phyloP scores from a whole-genome alignment of 2,329 filamentous ascomycete genomes.

The Colletotrichum caudatum region DNA sequence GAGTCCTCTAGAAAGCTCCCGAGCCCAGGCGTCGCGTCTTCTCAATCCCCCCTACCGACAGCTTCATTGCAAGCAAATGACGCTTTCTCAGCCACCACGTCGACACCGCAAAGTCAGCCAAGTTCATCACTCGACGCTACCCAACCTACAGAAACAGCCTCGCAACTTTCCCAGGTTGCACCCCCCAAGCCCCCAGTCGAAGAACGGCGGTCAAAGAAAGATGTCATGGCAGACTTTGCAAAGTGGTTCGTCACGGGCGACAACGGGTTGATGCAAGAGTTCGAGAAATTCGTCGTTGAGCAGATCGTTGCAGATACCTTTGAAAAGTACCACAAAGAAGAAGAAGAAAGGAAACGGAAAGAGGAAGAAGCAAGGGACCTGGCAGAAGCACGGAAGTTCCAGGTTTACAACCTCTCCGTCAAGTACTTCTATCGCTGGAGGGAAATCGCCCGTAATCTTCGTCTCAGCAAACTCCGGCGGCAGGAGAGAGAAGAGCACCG shows the following conservation, averaged over 20 bases:
- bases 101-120: conserved; percentile 4
- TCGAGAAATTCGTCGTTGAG: conserved; percentile 60
- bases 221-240: conserved; percentile 63
- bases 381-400: conserved; percentile 62
- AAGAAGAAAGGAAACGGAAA: conserved; percentile 55
- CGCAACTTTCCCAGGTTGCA: conserved; percentile 8
- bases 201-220: conserved; percentile 44
- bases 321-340: conserved; percentile 54
- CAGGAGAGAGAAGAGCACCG: conserved; percentile 64
- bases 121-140: background rate
- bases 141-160: conserved; percentile 17
- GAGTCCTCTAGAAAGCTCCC: conserved; percentile 22
- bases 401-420: conserved; percentile 61
- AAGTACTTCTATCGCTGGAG: conserved; percentile 71
- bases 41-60: conserved; percentile 27
- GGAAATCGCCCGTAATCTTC: conserved; percentile 59
- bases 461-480: conserved; percentile 63
- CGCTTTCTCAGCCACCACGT: background rate
- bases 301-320: conserved; percentile 59
- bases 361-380: conserved; percentile 63
- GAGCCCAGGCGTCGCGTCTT: background rate
- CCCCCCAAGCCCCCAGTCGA: conserved; percentile 1
- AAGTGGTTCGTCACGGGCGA: conserved; percentile 69
- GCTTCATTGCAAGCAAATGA: conserved; percentile 5
- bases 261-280: conserved; percentile 63